phyloP scores from a whole-genome alignment of 768 basidiomycete genomes.

The Suillus hirtellus region DNA sequence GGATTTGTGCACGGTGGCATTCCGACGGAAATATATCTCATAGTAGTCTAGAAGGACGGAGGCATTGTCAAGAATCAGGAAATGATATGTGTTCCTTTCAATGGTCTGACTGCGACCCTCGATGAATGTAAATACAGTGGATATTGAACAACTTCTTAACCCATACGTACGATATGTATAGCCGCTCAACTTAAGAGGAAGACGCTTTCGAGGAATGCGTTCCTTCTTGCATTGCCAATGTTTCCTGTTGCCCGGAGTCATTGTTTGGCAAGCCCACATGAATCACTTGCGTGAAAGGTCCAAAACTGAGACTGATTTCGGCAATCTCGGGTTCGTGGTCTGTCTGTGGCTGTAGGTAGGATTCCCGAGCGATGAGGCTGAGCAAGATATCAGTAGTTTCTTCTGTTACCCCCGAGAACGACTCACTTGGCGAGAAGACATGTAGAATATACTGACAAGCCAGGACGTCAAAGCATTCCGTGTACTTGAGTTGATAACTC shows the following conservation, averaged over 20 bases:
- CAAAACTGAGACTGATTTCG: not conserved
- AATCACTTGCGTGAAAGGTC: not conserved
- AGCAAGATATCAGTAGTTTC: not conserved
- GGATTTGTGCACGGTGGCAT: too few species aligned
- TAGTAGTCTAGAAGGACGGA: too few species aligned
- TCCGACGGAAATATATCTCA: too few species aligned
- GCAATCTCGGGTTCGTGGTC: not conserved
- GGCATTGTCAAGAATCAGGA: too few species aligned
- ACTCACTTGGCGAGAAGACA: constrained; percentile 32
- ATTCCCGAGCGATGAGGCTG: constrained; percentile 30
- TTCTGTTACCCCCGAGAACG: not conserved
- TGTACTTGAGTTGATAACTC: not conserved
- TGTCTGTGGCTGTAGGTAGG: constrained; percentile 21
- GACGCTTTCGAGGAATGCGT: not conserved
- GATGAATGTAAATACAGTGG: too few species aligned
- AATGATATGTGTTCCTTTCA: too few species aligned
- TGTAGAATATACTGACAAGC: constrained; percentile 24
- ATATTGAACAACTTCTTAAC: too few species aligned
- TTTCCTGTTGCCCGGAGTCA: not conserved
- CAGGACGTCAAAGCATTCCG: not conserved
- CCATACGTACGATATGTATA: not conserved
- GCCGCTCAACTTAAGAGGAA: not conserved
- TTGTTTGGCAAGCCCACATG: not conserved
- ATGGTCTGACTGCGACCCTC: too few species aligned
- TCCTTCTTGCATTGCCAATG: not conserved